These are phyloP conservation scores for Oxyria digyna DNA, from an alignment of 148 eudicot genomes.

Conservation along the genomic window DNA sequence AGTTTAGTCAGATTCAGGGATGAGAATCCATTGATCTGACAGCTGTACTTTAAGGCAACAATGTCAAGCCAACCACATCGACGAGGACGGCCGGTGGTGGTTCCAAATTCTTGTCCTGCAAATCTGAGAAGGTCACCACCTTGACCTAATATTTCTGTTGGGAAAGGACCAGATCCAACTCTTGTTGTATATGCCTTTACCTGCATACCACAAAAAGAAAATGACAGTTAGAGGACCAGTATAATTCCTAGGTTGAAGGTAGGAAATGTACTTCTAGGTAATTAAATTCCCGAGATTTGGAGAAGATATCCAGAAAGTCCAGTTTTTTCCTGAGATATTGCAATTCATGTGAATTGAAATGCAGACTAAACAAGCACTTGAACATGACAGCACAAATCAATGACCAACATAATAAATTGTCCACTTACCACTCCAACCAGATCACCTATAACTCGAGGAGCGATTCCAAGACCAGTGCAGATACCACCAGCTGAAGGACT, in stretches of 20 bases:
- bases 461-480: constrained; percentile 94
- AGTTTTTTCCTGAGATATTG: no score
- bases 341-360: no score
- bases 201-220: constrained; percentile 19
- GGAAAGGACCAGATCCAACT: constrained; percentile 97
- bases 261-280: no score
- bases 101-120: constrained; percentile 98
- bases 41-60: constrained; percentile 69
- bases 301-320: no score
- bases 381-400: background rate
- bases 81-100: constrained; percentile 94
- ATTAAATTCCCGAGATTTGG: no score
- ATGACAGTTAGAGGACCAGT: background rate
- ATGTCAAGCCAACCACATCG: constrained; percentile 99
- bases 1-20: constrained; percentile 85
- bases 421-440: constrained; percentile 84
- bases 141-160: constrained; percentile 79
- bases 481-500: constrained; percentile 99
- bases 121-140: constrained; percentile 77
- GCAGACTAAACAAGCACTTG: no score
- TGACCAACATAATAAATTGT: background rate
- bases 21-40: constrained; percentile 88
- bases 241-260: no score
- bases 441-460: constrained; percentile 89
- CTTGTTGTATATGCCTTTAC: constrained; percentile 98